These are phyloP conservation scores for Sporothrix pseudoabietina DNA, from an alignment of 2,329 filamentous ascomycete genomes.

Conservation along the genomic window DNA sequence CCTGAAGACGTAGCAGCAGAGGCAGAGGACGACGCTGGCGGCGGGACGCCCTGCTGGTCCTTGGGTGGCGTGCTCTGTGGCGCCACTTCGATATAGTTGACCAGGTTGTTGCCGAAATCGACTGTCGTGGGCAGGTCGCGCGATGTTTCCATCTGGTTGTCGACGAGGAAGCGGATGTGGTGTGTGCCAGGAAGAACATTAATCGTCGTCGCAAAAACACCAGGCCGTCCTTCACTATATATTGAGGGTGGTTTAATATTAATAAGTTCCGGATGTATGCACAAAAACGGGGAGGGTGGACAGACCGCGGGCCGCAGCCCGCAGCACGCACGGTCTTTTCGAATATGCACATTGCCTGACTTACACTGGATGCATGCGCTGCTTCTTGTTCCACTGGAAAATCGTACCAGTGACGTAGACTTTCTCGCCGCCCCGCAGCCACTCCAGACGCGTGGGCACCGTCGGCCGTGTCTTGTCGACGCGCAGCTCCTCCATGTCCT, in stretches of 20 bases:
- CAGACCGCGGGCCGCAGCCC: not conserved
- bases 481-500: slow-evolving; percentile 75
- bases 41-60: not conserved
- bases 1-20: slow-evolving; percentile 35
- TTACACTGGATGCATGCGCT: slow-evolving; percentile 82
- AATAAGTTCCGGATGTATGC: not conserved
- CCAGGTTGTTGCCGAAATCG: slow-evolving; percentile 95
- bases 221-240: slow-evolving; percentile 57
- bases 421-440: slow-evolving; percentile 80
- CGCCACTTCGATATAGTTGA: slow-evolving; percentile 96
- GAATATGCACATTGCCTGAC: slow-evolving; percentile 38
- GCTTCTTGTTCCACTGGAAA: slow-evolving; percentile 96
- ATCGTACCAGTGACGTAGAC: slow-evolving; percentile 97
- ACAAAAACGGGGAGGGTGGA: not conserved
- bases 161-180: slow-evolving; percentile 93
- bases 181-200: slow-evolving; percentile 90
- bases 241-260: slow-evolving; percentile 2
- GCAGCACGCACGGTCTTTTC: too few relatives aligned
- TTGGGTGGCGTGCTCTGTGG: slow-evolving; percentile 65
- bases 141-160: slow-evolving; percentile 89
- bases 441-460: slow-evolving; percentile 83
- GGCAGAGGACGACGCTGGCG: slow-evolving; percentile 29
- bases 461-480: slow-evolving; percentile 74
- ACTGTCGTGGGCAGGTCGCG: slow-evolving; percentile 89
- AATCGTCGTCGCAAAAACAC: slow-evolving; percentile 74